Conservation (phyloP, 1,139 yeast species). For the Meyerozyma carpophila region DNA sequence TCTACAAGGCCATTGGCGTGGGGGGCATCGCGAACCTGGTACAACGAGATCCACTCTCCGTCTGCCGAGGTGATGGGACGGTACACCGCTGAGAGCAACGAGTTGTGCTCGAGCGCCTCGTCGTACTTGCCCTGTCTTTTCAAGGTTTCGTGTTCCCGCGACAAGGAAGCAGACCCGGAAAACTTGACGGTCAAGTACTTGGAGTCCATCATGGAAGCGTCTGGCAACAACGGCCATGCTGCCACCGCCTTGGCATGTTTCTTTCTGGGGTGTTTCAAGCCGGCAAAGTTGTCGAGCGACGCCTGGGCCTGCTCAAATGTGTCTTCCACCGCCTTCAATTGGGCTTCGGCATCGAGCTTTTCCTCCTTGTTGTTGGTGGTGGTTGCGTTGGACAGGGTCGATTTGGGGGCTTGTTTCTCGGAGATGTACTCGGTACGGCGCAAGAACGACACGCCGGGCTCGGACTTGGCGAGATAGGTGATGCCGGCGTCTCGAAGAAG, state of each 20-base stretch:
- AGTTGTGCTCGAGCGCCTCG: conserved; percentile 35
- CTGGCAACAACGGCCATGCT: conserved; percentile 83
- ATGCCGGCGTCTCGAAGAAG: conserved; percentile 76
- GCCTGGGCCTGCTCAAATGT: conserved; percentile 64
- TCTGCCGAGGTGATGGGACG: conserved; percentile 69
- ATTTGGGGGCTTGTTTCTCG: conserved; percentile 27
- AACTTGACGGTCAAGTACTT: conserved; percentile 67
- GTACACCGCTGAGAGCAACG: conserved; percentile 62
- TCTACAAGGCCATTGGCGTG: conserved; percentile 33
- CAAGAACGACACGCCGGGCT: conserved; percentile 71
- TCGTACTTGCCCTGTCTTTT: conserved; percentile 36
- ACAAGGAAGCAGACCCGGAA: conserved; percentile 70
- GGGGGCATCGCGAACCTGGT: conserved; percentile 28
- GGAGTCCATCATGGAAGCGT: conserved; percentile 82
- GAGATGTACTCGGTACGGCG: conserved; percentile 92
- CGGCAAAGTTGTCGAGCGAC: conserved; percentile 36
- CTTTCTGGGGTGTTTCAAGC: conserved; percentile 71
- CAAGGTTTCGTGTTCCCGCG: conserved; percentile 30
- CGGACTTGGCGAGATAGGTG: conserved; percentile 44
- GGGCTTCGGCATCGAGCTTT: conserved; percentile 55
- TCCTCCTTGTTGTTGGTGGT: conserved; percentile 19
- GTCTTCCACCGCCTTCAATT: conserved; percentile 64
- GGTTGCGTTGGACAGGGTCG: conserved; percentile 11
- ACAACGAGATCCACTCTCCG: conserved; percentile 82
- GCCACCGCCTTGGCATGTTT: conserved; percentile 68